phyloP scores from a whole-genome alignment of 768 basidiomycete species.

The Pleurotus eryngii region DNA sequence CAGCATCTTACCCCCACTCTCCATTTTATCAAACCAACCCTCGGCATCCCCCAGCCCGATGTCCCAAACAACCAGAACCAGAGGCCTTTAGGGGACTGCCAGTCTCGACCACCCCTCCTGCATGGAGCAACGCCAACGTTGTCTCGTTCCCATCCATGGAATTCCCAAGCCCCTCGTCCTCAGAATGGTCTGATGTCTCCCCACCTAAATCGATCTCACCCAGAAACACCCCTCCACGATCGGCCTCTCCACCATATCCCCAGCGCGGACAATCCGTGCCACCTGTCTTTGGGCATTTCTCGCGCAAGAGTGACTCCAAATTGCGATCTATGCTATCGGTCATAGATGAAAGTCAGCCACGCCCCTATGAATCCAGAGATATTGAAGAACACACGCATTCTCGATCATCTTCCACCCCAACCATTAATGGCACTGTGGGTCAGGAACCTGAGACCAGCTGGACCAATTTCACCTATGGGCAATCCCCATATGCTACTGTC shows the following conservation, averaged over 20 bases:
- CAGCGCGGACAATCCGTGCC: constrained; percentile 54
- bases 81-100: constrained; percentile 30
- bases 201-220: constrained; percentile 43
- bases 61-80: constrained; percentile 43
- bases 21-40: constrained; percentile 56
- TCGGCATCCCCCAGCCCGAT: constrained; percentile 62
- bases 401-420: constrained; percentile 19
- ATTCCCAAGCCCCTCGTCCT: constrained; percentile 24
- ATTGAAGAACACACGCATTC: constrained; percentile 18
- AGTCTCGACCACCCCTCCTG: constrained; percentile 28
- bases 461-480: constrained; percentile 35
- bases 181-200: constrained; percentile 49
- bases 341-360: constrained; percentile 59
- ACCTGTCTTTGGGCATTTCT: constrained; percentile 28
- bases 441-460: constrained; percentile 31
- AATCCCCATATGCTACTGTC: constrained; percentile 28
- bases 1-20: constrained; percentile 85
- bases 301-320: constrained; percentile 62
- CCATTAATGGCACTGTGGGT: constrained; percentile 18
- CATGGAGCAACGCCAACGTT: constrained; percentile 50
- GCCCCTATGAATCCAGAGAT: constrained; percentile 15
- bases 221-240: constrained; percentile 42
- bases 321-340: constrained; percentile 69
- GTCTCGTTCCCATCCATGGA: constrained; percentile 43
- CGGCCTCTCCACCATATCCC: constrained; percentile 45